phyloP scores from a whole-genome alignment of 768 basidiomycete genomes.

The Suillus decipiens region DNA sequence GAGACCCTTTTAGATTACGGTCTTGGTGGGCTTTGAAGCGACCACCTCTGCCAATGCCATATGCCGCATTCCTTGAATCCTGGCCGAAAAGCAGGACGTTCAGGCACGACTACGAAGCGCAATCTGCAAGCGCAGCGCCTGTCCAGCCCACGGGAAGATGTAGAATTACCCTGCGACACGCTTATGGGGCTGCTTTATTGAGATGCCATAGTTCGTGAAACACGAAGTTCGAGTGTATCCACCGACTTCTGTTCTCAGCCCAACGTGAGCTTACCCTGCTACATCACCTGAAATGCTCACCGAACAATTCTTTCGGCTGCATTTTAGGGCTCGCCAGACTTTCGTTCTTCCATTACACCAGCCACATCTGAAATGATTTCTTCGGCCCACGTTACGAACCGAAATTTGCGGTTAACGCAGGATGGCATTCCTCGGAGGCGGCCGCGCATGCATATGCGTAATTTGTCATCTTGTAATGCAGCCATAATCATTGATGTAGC shows the following conservation, averaged over 20 bases:
- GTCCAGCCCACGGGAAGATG: constrained; percentile 30
- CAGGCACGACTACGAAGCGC: constrained; percentile 37
- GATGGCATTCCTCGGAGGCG: constrained; percentile 59
- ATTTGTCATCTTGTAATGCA: background rate
- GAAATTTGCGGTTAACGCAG: constrained; percentile 26
- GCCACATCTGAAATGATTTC: constrained; percentile 28
- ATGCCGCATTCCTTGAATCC: constrained; percentile 35
- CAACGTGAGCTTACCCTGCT: constrained; percentile 28
- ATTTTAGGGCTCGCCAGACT: constrained; percentile 45
- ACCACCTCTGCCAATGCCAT: constrained; percentile 34
- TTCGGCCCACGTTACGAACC: constrained; percentile 39
- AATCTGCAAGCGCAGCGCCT: constrained; percentile 19
- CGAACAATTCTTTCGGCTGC: background rate
- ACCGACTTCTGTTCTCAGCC: constrained; percentile 34
- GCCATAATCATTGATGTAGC: constrained; percentile 17
- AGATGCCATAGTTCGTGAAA: constrained; percentile 46
- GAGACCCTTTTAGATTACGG: constrained; percentile 29
- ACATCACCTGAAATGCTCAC: background rate
- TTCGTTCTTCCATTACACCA: constrained; percentile 42
- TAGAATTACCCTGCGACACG: constrained; percentile 38
- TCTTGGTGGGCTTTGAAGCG: constrained; percentile 36
- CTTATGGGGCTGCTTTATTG: constrained; percentile 46
- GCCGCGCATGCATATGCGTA: constrained; percentile 51
- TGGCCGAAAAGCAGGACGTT: constrained; percentile 31
- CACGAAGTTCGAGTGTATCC: constrained; percentile 42